These are phyloP conservation scores for Mrakia frigida DNA, from an alignment of 768 basidiomycete species.

Conservation along the genomic window DNA sequence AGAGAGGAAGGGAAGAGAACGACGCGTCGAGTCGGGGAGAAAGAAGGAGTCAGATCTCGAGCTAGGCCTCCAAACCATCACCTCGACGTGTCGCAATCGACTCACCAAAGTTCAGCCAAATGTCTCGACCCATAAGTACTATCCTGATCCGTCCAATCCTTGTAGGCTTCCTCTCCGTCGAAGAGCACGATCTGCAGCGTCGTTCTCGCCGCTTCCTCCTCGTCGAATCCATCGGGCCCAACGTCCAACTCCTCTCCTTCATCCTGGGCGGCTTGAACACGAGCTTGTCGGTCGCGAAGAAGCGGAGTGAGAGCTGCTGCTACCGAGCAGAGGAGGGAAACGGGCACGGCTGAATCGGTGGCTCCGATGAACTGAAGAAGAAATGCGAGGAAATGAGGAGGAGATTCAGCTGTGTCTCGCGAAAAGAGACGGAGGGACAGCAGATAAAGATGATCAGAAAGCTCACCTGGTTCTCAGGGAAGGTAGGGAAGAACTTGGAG, in stretches of 20 bases:
- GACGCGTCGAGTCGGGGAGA: not conserved
- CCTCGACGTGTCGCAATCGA: slow-evolving; percentile 37
- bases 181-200: slow-evolving; percentile 92
- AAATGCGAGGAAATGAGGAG: not conserved
- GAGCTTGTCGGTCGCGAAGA: slow-evolving; percentile 41
- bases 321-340: slow-evolving; percentile 87
- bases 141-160: slow-evolving; percentile 43
- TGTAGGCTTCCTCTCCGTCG: slow-evolving; percentile 96
- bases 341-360: slow-evolving; percentile 93
- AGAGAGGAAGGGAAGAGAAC: not conserved
- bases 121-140: slow-evolving; percentile 54
- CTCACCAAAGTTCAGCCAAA: slow-evolving; percentile 77
- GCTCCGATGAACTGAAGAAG: slow-evolving; percentile 80
- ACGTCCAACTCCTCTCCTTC: slow-evolving; percentile 54
- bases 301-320: slow-evolving; percentile 68
- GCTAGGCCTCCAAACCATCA: not conserved
- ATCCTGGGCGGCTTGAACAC: slow-evolving; percentile 51
- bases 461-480: slow-evolving; percentile 68
- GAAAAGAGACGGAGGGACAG: not conserved
- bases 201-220: slow-evolving; percentile 58
- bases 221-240: slow-evolving; percentile 25
- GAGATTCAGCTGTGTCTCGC: not conserved
- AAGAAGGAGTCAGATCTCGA: not conserved
- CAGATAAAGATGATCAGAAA: not conserved
- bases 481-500: slow-evolving; percentile 74